Evolutionary conservation across 257 asterid species (phyloP), one percentile per base, ranked within the genome.

Genomic region (Petunia secreta): DNA sequence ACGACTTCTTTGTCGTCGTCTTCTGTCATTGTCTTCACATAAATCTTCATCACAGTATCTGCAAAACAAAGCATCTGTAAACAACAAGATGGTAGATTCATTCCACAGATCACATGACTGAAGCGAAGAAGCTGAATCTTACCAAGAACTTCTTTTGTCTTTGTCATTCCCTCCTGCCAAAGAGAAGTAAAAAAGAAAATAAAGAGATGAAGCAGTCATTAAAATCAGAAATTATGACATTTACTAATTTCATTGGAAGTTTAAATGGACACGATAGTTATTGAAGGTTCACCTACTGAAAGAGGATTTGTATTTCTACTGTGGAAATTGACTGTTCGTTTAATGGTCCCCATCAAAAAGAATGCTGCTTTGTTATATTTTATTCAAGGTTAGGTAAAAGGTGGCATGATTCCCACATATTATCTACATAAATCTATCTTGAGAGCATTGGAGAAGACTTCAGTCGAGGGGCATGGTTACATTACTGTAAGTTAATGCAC

Each of bases 1-100:
- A 94, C 99, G 79, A 94, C 98, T 89, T 94, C 99, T 89, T 92
- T 92, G 87, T 94, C 99, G 75, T 94, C 99, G 82, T 96, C 98
- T 75, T 92, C 97, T 44, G 89, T 84, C 97, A 94, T 94, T 85
- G 98, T 87, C 85, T 90, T 92, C 75, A 91, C 80, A 86, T 92
- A 96, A 75, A 94, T 94, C 54, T 92, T 90, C 96, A 94, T 87
- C 87, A 92, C 90, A 78, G 88, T 88, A 79, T 92, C 98, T 95
- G 89, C 84, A 76, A 48, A 80, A 37, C 75, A 73, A 74, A 63
- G 75, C 78, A 73, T 73, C 13, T 39, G n/a, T 36, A 36, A 7
- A 52, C 11, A 73, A 13, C 0, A 9, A 36, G 25, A 52, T 50
- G 78, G 52, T 73, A 50, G 10, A 50, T 6, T 36, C 52, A 40